These are phyloP conservation scores for Mediolabrus comicus DNA, from an alignment of 108 stramenopile genomes.

Conservation along the genomic window DNA sequence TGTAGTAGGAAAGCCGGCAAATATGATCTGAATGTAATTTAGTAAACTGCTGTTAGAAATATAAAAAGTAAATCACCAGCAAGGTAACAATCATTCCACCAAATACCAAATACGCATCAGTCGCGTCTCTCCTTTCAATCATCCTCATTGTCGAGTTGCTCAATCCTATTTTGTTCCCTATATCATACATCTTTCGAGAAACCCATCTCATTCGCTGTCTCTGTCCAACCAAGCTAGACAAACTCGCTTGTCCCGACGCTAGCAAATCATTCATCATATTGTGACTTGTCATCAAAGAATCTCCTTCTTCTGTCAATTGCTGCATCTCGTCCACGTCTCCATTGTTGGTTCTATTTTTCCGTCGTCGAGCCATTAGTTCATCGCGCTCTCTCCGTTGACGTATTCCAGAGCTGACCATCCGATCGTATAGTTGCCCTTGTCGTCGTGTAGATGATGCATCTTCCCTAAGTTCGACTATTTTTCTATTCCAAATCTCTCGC, in stretches of 20 bases:
- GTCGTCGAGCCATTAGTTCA: constrained; percentile 64
- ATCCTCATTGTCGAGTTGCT: constrained; percentile 83
- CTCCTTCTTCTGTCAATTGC: constrained; percentile 69
- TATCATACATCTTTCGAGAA: constrained; percentile 63
- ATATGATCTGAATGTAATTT: neutral
- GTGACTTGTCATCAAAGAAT: constrained; percentile 62
- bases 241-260: constrained; percentile 60
- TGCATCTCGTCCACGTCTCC: constrained; percentile 52
- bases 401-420: constrained; percentile 64
- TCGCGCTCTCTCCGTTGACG: constrained; percentile 76
- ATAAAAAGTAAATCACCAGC: constrained; percentile 79
- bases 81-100: constrained; percentile 74
- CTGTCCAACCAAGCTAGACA: constrained; percentile 61
- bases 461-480: constrained; percentile 77
- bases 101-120: constrained; percentile 87
- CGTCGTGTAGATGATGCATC: constrained; percentile 61
- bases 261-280: constrained; percentile 75
- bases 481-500: constrained; percentile 82
- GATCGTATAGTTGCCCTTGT: constrained; percentile 73
- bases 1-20: constrained; percentile 64
- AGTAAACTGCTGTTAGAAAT: constrained; percentile 42
- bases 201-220: constrained; percentile 68
- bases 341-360: constrained; percentile 29
- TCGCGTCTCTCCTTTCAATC: constrained; percentile 83
- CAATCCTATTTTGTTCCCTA: constrained; percentile 72